phyloP scores from a whole-genome alignment of 2,329 filamentous ascomycete species.

The Raffaelea albimanens region DNA sequence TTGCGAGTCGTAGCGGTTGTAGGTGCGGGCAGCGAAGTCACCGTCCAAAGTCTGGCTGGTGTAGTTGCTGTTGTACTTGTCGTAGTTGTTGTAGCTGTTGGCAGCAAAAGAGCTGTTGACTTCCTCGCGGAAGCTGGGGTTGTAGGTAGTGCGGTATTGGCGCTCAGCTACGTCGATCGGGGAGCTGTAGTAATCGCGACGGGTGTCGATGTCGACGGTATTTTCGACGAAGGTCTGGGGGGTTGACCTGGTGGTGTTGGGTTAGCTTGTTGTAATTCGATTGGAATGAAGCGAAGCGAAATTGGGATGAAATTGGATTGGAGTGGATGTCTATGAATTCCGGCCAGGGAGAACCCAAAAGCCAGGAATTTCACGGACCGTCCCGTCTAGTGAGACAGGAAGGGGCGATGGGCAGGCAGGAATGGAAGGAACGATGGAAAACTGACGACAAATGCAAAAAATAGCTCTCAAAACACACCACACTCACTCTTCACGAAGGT shows the following conservation, averaged over 20 bases:
- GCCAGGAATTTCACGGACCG: neutral
- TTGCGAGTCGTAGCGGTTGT: constrained; percentile 7
- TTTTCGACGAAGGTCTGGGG: constrained; percentile 47
- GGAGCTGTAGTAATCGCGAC: constrained; percentile 35
- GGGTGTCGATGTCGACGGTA: constrained; percentile 55
- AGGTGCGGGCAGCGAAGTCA: constrained; percentile 19
- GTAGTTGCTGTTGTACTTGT: too few relatives aligned
- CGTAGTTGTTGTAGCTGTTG: constrained; percentile 17
- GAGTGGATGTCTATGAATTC: too few relatives aligned
- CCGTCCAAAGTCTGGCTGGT: too few relatives aligned
- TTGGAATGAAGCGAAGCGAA: neutral
- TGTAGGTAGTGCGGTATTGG: constrained; percentile 54
- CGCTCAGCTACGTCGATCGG: constrained; percentile 56
- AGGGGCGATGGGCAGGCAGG: neutral
- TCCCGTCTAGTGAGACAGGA: neutral
- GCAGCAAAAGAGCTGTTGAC: constrained; percentile 7
- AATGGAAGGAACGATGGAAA: neutral
- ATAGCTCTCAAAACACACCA: constrained; percentile 10
- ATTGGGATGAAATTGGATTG: constrained; percentile 1
- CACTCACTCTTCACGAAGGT: constrained; percentile 43
- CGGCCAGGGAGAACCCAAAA: too few relatives aligned
- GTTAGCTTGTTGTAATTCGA: constrained; percentile 2
- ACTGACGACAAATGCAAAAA: neutral
- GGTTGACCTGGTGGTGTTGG: constrained; percentile 17
- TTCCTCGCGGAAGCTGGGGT: constrained; percentile 37